phyloP scores from a whole-genome alignment of 345 rosid genomes.

The Diplotaxis tenuifolia region DNA sequence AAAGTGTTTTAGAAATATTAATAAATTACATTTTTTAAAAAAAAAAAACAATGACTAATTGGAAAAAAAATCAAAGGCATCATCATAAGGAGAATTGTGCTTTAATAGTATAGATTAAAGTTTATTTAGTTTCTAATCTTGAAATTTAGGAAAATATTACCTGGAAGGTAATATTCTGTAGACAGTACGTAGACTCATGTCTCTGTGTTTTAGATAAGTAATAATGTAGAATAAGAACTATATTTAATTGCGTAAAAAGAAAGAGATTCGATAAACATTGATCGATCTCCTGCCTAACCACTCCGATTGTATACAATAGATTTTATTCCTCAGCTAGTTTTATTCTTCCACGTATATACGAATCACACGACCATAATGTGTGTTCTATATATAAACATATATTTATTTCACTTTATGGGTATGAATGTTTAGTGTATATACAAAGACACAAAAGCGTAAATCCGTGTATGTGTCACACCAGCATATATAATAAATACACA shows the following conservation, averaged over 20 bases:
- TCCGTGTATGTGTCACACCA: constrained; percentile 28
- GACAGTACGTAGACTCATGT: too few relatives aligned
- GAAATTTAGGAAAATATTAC: too few relatives aligned
- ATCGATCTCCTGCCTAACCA: constrained; percentile 29
- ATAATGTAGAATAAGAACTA: too few relatives aligned
- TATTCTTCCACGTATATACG: constrained; percentile 2
- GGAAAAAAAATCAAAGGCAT: too few relatives aligned
- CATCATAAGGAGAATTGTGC: too few relatives aligned
- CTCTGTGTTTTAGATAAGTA: too few relatives aligned
- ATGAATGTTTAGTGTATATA: background rate
- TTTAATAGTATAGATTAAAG: too few relatives aligned
- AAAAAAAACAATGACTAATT: too few relatives aligned
- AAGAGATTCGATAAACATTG: background rate
- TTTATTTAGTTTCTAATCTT: too few relatives aligned
- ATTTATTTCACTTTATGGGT: background rate
- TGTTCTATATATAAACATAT: background rate
- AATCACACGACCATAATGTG: constrained; percentile 17
- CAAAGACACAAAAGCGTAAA: background rate
- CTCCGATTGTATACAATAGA: constrained; percentile 18
- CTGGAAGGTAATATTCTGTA: too few relatives aligned
- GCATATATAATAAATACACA: background rate
- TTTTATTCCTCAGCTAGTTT: constrained; percentile 5
- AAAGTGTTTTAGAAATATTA: too few relatives aligned
- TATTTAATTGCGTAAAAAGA: background rate
- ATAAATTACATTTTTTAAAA: too few relatives aligned